Evolutionary conservation across 768 basidiomycete genomes (phyloP).

Genomic region (Serpula lacrymans): DNA sequence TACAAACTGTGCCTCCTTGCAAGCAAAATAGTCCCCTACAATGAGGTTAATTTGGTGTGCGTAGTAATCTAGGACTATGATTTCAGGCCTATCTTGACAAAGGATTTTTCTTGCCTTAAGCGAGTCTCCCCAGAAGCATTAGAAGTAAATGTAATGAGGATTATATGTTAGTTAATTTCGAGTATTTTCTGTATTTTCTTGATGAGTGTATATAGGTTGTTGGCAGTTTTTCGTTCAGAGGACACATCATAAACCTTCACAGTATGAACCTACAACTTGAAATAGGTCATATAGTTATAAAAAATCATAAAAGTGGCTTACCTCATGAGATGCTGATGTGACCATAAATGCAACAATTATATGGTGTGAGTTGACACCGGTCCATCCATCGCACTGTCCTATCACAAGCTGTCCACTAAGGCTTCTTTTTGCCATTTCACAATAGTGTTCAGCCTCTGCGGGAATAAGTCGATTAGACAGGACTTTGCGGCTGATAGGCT

Average conservation of each 20-base stretch:
- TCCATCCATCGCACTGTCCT: constrained; percentile 5
- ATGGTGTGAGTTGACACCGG: constrained; percentile 2
- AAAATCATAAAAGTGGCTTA: neutral
- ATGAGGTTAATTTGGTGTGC: constrained; percentile 30
- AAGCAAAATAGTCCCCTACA: constrained; percentile 35
- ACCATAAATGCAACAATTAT: constrained; percentile 6
- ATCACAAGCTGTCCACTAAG: neutral
- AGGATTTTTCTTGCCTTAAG: too few species aligned
- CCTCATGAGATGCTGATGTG: constrained; percentile 1
- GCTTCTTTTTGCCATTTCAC: neutral
- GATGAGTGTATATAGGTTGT: neutral
- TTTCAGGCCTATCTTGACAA: too few species aligned
- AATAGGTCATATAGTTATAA: too few species aligned
- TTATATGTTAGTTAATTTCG: neutral
- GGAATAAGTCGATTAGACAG: neutral
- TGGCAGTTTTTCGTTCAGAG: constrained; percentile 2
- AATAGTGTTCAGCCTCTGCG: neutral
- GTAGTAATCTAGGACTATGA: constrained; percentile 3
- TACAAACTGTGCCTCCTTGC: constrained; percentile 12
- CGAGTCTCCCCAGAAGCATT: constrained; percentile 3
- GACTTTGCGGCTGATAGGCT: too few species aligned
- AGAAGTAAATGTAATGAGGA: neutral
- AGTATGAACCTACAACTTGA: constrained; percentile 1
- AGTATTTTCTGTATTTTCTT: constrained; percentile 1
- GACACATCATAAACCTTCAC: constrained; percentile 3